Conservation (phyloP, 495 filamentous ascomycete genomes). For the Aspergillus mulundensis region DNA sequence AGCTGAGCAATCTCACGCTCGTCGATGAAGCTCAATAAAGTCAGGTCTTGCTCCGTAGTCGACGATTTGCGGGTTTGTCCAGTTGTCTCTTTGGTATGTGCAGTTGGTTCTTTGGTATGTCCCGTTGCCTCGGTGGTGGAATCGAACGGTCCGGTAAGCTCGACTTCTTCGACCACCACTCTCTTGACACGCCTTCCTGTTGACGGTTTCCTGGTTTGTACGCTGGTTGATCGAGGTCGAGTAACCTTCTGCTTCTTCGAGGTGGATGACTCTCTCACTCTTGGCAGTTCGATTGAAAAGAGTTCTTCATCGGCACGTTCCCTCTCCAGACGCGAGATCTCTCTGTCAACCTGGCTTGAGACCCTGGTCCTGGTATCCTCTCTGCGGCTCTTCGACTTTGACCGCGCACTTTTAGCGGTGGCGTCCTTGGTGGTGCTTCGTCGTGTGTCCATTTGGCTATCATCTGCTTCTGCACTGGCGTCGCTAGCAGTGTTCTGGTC, state of each 20-base stretch:
- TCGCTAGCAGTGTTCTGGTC: slow-evolving; percentile 25
- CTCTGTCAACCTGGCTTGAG: slow-evolving; percentile 40
- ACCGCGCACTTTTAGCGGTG: slow-evolving; percentile 31
- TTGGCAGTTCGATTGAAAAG: slow-evolving; percentile 39
- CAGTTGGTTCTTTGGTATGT: slow-evolving; percentile 16
- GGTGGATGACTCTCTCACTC: slow-evolving; percentile 20
- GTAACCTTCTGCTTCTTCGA: slow-evolving; percentile 20
- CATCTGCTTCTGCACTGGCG: slow-evolving; percentile 31
- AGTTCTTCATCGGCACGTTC: slow-evolving; percentile 45
- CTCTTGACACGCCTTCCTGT: slow-evolving; percentile 45
- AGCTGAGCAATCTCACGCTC: slow-evolving; percentile 45
- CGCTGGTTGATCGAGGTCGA: slow-evolving; percentile 13
- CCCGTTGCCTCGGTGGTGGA: slow-evolving; percentile 32
- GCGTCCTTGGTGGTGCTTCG: slow-evolving; percentile 34
- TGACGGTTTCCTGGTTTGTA: slow-evolving; percentile 30
- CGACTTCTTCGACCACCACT: slow-evolving; percentile 40
- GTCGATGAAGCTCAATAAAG: slow-evolving; percentile 46
- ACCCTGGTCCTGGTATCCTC: slow-evolving; percentile 34
- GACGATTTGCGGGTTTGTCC: slow-evolving; percentile 32
- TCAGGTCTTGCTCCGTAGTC: slow-evolving; percentile 33
- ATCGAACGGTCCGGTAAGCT: slow-evolving; percentile 27
- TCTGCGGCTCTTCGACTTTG: slow-evolving; percentile 27
- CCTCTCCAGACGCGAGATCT: slow-evolving; percentile 40
- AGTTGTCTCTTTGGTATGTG: slow-evolving; percentile 28
- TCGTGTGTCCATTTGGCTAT: slow-evolving; percentile 35